phyloP scores from a whole-genome alignment of 805 yeast genomes.

The Saturnispora besseyi region DNA sequence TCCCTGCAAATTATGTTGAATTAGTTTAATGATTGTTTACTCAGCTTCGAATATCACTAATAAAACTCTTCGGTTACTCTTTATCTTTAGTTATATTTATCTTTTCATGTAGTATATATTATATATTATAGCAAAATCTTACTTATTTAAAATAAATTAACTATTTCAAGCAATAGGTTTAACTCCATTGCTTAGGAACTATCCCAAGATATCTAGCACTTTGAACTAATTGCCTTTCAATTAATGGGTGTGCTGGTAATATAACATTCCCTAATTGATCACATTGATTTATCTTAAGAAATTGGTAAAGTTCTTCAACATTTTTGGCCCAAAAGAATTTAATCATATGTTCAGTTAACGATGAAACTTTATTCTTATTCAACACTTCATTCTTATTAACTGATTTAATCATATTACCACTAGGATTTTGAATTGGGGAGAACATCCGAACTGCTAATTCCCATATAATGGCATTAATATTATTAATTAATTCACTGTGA shows the following conservation, averaged over 20 bases:
- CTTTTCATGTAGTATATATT: not conserved
- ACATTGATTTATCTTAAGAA: constrained; percentile 16
- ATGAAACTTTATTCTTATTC: constrained; percentile 18
- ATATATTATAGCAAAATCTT: constrained; percentile 6
- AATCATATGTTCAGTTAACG: constrained; percentile 24
- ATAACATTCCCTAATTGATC: constrained; percentile 14
- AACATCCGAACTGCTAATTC: constrained; percentile 17
- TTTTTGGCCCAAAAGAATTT: constrained; percentile 25
- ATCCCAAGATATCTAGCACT: constrained; percentile 18
- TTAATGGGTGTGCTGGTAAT: constrained; percentile 11
- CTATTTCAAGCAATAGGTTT: not conserved
- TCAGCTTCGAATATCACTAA: not conserved
- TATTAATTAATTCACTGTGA: constrained; percentile 7
- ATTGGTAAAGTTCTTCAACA: constrained; percentile 18
- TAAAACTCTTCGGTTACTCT: not conserved
- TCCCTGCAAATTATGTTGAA: constrained; percentile 96
- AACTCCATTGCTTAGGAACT: constrained; percentile 7
- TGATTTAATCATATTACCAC: constrained; percentile 8
- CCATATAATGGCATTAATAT: constrained; percentile 18
- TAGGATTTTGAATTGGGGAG: constrained; percentile 6
- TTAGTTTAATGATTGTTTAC: constrained; percentile 34
- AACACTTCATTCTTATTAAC: constrained; percentile 7
- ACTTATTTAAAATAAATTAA: not conserved
- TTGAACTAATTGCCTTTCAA: constrained; percentile 13
- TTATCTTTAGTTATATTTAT: not conserved